These are phyloP conservation scores for Trichosporon sp. DNA, from an alignment of 1,284 basidiomycete genomes.

Conservation along the genomic window DNA sequence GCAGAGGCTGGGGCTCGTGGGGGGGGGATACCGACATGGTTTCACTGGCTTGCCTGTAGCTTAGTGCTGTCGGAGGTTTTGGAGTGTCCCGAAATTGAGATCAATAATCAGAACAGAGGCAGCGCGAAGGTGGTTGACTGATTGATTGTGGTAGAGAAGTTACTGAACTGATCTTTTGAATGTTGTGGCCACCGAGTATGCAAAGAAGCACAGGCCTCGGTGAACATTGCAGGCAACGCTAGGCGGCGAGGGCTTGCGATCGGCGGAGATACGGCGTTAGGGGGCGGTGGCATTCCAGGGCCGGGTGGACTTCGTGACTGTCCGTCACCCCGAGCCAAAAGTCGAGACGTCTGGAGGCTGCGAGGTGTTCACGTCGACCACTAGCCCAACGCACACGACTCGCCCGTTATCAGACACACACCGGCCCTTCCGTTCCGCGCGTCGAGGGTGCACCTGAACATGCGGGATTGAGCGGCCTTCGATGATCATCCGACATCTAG, in stretches of 20 bases:
- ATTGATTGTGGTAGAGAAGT: background rate
- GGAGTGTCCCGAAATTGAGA: background rate
- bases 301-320: conserved; percentile 15
- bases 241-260: background rate
- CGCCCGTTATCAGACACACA: background rate
- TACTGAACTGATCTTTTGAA: background rate
- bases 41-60: conserved; percentile 10
- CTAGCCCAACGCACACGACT: background rate
- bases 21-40: conserved; percentile 45
- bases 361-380: background rate
- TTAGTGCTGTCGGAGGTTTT: conserved; percentile 5
- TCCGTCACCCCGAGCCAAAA: conserved; percentile 17
- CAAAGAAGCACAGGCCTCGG: background rate
- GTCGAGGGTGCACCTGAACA: conserved; percentile 5
- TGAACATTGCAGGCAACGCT: conserved; percentile 3
- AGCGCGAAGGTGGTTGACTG: background rate
- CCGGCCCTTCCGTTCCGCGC: conserved; percentile 1
- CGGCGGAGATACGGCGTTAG: conserved; percentile 16
- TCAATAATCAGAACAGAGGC: conserved; percentile 13
- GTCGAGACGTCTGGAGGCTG: background rate
- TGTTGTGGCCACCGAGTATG: background rate
- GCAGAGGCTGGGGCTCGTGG: conserved; percentile 27
- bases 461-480: conserved; percentile 20
- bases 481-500: conserved; percentile 15
- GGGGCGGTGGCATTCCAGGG: conserved; percentile 5